Base-by-base conservation (phyloP, 1,284 basidiomycete genomes). In the Mrakiaceae sp. region DNA sequence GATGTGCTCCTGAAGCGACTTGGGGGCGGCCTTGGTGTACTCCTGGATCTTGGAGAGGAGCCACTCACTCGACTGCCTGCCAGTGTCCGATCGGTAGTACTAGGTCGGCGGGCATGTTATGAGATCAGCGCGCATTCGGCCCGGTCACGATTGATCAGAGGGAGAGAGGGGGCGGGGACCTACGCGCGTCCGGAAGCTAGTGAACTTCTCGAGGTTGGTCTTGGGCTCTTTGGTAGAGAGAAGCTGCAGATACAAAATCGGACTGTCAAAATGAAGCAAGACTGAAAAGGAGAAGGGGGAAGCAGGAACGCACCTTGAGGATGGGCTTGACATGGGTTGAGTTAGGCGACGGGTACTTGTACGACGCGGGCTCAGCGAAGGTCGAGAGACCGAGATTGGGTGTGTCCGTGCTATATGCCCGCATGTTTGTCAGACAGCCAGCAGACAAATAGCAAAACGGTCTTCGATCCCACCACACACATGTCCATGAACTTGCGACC, bases 401-500 rank as follows among this genome's bases (percentile, higher is more conserved):
- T 40, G 87, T 82, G 59, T 92, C 88, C 58, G 90, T 91, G 60
- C 89, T 92, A 72, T 55, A 71, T 58, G 27, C 27, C 2, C 27
- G 1, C 27, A 27, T 27, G 27, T 27, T 27, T 27, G 27, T 27
- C 27, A 27, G 27, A 27, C 27, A 27, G 27, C 27, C 27, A 27
- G 27, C 27, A 27, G 27, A 27, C 27, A 27, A 27, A 27, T 27
- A 27, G 27, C 27, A 27, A 27, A 27, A 27, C 27, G 27, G 27
- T 27, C 27, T 27, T 27, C 27, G 27, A 27, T 27, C 27, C 27
- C 27, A 27, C 63, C 65, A 70, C 79, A 76, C 75, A 93, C 90
- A 94, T 82, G 75, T 94, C 91, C 78, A 93, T 88, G 80, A 92
- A 93, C 64, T 82, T 71, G 55, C 68, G 70, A 0, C 77, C 78